phyloP scores from a whole-genome alignment of 2,329 filamentous ascomycete genomes.

The Arthrobotrys musiformis region DNA sequence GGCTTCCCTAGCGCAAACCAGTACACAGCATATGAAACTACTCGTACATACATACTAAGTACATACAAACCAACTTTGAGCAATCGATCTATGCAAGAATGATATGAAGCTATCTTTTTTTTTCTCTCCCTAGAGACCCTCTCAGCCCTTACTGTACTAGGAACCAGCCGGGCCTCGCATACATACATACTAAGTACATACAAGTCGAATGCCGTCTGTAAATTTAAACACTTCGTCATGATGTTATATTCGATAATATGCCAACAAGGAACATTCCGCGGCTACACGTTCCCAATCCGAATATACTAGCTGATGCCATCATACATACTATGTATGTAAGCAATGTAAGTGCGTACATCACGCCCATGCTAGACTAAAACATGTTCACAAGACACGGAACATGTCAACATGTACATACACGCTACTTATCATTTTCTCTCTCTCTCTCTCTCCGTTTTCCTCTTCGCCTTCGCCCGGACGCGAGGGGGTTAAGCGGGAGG shows the following conservation, averaged over 20 bases:
- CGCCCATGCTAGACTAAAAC: conserved; percentile 12
- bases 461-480: not conserved
- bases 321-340: too few relatives aligned
- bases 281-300: conserved; percentile 16
- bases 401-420: too few relatives aligned
- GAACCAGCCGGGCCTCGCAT: not conserved
- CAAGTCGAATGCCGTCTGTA: not conserved
- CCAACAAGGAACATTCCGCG: conserved; percentile 20
- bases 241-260: not conserved
- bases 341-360: too few relatives aligned
- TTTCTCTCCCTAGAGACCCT: not conserved
- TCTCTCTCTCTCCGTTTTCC: not conserved
- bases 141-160: too few relatives aligned
- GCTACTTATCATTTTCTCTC: not conserved
- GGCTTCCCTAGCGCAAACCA: not conserved
- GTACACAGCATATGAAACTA: not conserved
- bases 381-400: conserved; percentile 23
- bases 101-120: not conserved
- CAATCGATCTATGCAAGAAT: not conserved
- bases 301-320: conserved; percentile 27
- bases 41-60: not conserved
- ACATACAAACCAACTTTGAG: too few relatives aligned
- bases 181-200: not conserved
- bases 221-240: not conserved
- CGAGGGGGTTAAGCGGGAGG: too few relatives aligned